Percentiles rank a stretch among this genome's conserved stretches.
phyloP scores from a whole-genome alignment of 495 filamentous ascomycete species.

The Talaromyces liani region DNA sequence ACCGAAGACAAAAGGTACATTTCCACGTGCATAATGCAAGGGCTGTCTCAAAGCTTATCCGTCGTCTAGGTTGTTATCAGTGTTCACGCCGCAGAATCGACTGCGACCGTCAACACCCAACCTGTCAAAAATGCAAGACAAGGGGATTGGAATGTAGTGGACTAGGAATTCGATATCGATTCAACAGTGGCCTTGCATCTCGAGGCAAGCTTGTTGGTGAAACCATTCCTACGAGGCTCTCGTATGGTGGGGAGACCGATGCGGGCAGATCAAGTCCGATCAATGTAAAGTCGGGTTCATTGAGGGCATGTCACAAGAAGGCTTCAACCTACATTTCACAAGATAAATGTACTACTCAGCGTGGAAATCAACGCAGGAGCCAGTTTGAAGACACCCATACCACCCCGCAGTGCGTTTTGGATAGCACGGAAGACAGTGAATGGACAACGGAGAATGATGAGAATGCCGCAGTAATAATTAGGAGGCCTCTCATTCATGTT shows the following conservation, averaged over 20 bases:
- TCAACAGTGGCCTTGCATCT: slow-evolving; percentile 2
- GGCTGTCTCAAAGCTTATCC: neutral
- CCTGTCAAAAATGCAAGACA: slow-evolving; percentile 9
- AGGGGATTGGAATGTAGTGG: slow-evolving; percentile 10
- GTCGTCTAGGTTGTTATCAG: slow-evolving; percentile 10
- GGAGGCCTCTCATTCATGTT: neutral
- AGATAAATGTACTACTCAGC: neutral
- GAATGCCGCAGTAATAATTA: neutral
- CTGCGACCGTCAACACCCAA: slow-evolving; percentile 9
- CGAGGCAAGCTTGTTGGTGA: slow-evolving; percentile 9
- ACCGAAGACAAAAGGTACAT: neutral
- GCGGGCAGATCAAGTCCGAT: neutral
- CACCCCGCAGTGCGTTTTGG: neutral
- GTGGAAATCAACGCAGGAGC: neutral
- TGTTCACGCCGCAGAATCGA: slow-evolving; percentile 13
- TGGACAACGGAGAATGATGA: neutral
- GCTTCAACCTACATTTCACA: neutral
- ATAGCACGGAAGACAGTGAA: neutral
- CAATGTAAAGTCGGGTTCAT: neutral
- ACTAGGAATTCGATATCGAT: slow-evolving; percentile 8
- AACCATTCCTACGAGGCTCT: neutral
- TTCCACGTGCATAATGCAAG: neutral
- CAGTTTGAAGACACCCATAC: no score
- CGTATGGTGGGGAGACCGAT: neutral
- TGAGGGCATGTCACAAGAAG: neutral